Evolutionary conservation across 2,329 filamentous ascomycete genomes (phyloP), one percentile per base, ranked within the genome.

Genomic region (Pyrenochaeta sp.): DNA sequence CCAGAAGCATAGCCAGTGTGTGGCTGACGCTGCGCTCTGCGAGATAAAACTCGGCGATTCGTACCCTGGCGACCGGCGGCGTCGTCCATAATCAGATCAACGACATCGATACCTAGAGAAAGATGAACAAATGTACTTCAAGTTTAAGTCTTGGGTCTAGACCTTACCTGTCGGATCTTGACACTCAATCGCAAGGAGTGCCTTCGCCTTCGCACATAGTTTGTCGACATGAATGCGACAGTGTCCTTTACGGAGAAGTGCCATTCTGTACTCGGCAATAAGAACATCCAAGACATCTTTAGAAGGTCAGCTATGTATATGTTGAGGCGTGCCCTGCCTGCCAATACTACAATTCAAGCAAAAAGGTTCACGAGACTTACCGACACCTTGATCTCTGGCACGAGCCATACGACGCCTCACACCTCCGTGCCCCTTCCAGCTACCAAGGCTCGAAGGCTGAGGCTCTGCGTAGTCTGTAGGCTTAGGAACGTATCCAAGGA

Each of bases 251-350:
- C 59, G 61, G 22, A 66, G 52, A 7, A 72, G 61, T 2, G 63
- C 61, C 6, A n/a, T 10, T 9, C 56, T 52, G 43, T 66, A 71
- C 32, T 72, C 70, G 1, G 53, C 43, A 15, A 73, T 34, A 6
- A 74, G 64, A 10, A 73, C 72, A 13, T 69, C 69, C 8, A 73
- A 49, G 2, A 73, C 67, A 32, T 72, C 71, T 70, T n/a, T 13
- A 15, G 13, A 30, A 10, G 5, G 37, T 42, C 12, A 42, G 15
- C n/a, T 10, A 24, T 42, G 48, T 12, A 27, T 24, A 15, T 42
- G 5, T 19, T 25, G 36, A n/a, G 13, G 36, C 10, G 6, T 42
- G 40, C 24, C 10, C 22, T 43, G 19, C 13, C 40, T 15, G 9
- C 25, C 22, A 24, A 24, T 2, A 27, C 40, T 3, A 42, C 39